These are phyloP conservation scores for Daldinia decipiens DNA, from an alignment of 495 filamentous ascomycete species.

Conservation along the genomic window DNA sequence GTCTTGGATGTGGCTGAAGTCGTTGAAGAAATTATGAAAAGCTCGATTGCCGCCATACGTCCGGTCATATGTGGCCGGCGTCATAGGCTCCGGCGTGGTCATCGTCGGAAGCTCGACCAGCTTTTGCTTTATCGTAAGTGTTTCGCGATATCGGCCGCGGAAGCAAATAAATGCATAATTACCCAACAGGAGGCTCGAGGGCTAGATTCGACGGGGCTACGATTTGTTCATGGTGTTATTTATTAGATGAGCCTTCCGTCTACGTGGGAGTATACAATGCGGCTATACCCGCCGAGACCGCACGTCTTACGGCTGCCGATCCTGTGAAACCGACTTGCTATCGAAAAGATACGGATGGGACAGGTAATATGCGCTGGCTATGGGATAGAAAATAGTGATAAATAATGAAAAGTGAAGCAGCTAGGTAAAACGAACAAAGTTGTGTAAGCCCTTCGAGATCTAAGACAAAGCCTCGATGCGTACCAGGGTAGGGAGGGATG, in stretches of 20 bases:
- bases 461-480: slow-evolving; percentile 29
- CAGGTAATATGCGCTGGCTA: not conserved
- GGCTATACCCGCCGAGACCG: not conserved
- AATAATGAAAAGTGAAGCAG: not conserved
- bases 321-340: not conserved
- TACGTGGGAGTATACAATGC: slow-evolving; percentile 1
- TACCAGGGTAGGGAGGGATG: slow-evolving; percentile 24
- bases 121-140: slow-evolving; percentile 5
- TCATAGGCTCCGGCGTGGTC: slow-evolving; percentile 51
- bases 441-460: slow-evolving; percentile 6
- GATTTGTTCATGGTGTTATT: slow-evolving; percentile 20
- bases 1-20: slow-evolving; percentile 70
- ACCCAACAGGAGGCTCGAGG: not conserved
- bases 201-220: slow-evolving; percentile 7
- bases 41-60: slow-evolving; percentile 65
- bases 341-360: not conserved
- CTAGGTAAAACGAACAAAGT: not conserved
- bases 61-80: slow-evolving; percentile 44
- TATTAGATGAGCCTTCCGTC: not conserved
- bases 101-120: slow-evolving; percentile 25
- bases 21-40: slow-evolving; percentile 69
- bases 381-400: not conserved
- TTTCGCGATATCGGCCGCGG: slow-evolving; percentile 8
- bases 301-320: not conserved
- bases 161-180: slow-evolving; percentile 9